Conservation (phyloP, 169 alveolate genomes). For the Cryptosporidium xiaoi region DNA sequence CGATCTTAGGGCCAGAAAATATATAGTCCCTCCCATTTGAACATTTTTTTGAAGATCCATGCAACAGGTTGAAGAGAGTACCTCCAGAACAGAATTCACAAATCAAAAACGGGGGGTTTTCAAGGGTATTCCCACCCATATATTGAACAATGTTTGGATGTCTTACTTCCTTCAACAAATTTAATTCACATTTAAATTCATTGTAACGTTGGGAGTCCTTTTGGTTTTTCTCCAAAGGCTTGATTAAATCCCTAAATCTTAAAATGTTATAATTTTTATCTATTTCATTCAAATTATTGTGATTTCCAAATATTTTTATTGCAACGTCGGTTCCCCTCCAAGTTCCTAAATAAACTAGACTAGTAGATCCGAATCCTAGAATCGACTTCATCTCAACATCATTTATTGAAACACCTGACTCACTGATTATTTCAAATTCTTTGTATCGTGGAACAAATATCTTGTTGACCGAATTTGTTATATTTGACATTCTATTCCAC, state of each 20-base stretch:
- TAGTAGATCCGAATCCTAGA: slow-evolving; percentile 87
- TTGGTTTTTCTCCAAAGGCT: slow-evolving; percentile 13
- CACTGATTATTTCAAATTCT: background rate
- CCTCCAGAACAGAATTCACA: slow-evolving; percentile 75
- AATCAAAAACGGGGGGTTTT: slow-evolving; percentile 71
- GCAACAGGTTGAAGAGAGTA: slow-evolving; percentile 54
- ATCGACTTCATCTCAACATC: slow-evolving; percentile 9
- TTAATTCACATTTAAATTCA: slow-evolving; percentile 85
- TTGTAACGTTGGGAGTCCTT: slow-evolving; percentile 78
- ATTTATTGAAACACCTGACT: background rate
- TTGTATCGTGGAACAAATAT: background rate
- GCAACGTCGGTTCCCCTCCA: slow-evolving; percentile 89
- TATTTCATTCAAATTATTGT: slow-evolving; percentile 77
- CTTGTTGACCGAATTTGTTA: background rate
- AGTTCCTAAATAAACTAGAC: slow-evolving; percentile 84
- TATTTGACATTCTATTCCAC: background rate
- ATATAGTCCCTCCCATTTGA: background rate
- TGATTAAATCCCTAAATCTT: background rate
- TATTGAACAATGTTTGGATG: slow-evolving; percentile 88
- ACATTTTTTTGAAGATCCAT: slow-evolving; percentile 39
- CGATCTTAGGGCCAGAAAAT: slow-evolving; percentile 34
- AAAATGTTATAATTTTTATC: slow-evolving; percentile 12
- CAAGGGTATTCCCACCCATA: slow-evolving; percentile 88
- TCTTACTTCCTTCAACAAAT: slow-evolving; percentile 84
- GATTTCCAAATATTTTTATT: slow-evolving; percentile 81